phyloP scores from a whole-genome alignment of 2,329 filamentous ascomycete species.

The Colletotrichum sidae region DNA sequence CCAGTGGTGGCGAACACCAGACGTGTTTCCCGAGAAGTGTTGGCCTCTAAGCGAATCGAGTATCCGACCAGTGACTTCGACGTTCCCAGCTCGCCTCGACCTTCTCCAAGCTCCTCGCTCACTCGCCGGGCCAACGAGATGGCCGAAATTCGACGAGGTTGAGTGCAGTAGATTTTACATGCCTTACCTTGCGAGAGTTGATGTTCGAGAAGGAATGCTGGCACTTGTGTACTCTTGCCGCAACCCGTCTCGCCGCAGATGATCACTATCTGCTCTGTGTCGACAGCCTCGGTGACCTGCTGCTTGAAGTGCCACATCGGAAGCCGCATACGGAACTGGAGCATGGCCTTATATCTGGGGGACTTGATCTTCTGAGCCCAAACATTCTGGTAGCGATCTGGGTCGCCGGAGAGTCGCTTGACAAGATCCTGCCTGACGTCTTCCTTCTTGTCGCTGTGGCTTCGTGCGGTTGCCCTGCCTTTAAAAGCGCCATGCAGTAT shows the following conservation, averaged over 20 bases:
- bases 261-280: constrained; percentile 86
- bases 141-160: constrained; percentile 94
- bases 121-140: constrained; percentile 94
- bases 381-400: constrained; percentile 66
- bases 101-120: constrained; percentile 93
- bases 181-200: constrained; percentile 82
- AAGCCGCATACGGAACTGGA: constrained; percentile 79
- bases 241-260: constrained; percentile 97
- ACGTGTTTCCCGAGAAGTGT: constrained; percentile 82
- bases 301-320: constrained; percentile 90
- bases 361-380: constrained; percentile 70
- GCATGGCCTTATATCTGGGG: constrained; percentile 81
- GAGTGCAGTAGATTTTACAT: constrained; percentile 96
- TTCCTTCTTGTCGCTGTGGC: constrained; percentile 60
- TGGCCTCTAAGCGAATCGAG: constrained; percentile 92
- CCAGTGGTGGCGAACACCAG: constrained; percentile 90
- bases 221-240: constrained; percentile 98
- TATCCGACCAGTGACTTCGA: constrained; percentile 89
- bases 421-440: constrained; percentile 58
- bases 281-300: constrained; percentile 81
- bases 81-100: constrained; percentile 83
- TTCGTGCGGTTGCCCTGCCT: constrained; percentile 63
- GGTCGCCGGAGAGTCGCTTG: constrained; percentile 51
- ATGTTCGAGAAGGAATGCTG: constrained; percentile 91
- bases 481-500: constrained; percentile 83